Percentiles rank a stretch among this genome's conserved stretches.
Evolutionary conservation across 805 yeast genomes (phyloP).

Genomic region (Schizosaccharomyces pombe): DNA sequence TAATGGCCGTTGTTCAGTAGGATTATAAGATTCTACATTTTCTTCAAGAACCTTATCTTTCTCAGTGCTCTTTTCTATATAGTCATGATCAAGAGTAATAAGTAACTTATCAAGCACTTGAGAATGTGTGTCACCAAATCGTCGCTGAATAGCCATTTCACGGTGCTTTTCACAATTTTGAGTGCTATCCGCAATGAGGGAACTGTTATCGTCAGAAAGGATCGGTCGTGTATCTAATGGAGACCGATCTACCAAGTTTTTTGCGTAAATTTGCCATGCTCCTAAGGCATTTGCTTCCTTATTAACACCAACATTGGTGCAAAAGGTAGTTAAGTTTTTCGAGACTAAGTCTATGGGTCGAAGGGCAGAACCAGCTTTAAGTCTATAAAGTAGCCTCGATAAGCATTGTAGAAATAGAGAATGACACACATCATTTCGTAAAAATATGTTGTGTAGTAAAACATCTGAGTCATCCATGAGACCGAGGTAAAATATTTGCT

Average conservation of each 20-base stretch:
- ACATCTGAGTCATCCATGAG: neutral
- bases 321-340: neutral
- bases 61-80: neutral
- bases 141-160: neutral
- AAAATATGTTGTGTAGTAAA: neutral
- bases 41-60: neutral
- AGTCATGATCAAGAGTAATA: neutral
- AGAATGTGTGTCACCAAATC: neutral
- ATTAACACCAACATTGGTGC: neutral
- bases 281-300: neutral
- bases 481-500: neutral
- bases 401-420: neutral
- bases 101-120: neutral
- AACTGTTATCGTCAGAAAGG: neutral
- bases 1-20: slow-evolving; percentile 4
- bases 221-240: slow-evolving; percentile 7
- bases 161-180: neutral
- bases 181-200: too few species aligned
- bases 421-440: neutral
- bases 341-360: neutral
- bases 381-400: neutral
- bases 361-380: neutral
- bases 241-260: slow-evolving; percentile 9
- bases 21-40: neutral
- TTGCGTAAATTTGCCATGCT: slow-evolving; percentile 11